These are phyloP conservation scores for Arthrobotrys sinensis DNA, from an alignment of 2,329 filamentous ascomycete genomes.

Conservation along the genomic window DNA sequence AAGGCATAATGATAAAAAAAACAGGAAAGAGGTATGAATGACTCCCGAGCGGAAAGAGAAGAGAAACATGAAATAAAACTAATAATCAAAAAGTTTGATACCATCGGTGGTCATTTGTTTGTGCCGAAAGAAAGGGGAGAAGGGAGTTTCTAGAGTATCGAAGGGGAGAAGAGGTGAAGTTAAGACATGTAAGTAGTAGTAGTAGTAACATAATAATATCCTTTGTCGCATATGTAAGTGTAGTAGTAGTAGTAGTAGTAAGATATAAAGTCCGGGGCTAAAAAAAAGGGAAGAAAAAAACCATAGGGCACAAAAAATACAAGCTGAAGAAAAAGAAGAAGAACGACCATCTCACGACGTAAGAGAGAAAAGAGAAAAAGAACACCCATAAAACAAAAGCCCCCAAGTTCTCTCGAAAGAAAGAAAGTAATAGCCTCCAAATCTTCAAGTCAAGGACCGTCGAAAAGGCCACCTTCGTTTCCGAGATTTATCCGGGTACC, in stretches of 20 bases:
- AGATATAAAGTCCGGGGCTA: constrained; percentile 1
- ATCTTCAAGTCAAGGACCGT: background rate
- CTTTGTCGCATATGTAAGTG: constrained; percentile 28
- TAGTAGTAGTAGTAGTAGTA: constrained; percentile 21
- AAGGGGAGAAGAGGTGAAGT: background rate
- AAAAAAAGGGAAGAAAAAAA: background rate
- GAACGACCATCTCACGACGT: background rate
- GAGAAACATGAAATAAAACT: background rate
- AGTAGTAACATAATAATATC: constrained; percentile 28
- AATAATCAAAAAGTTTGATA: background rate
- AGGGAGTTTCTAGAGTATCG: constrained; percentile 1
- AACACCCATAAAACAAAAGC: background rate
- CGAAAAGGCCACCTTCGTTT: constrained; percentile 18
- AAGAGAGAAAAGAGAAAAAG: background rate
- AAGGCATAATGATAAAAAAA: no score
- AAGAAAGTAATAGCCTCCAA: background rate
- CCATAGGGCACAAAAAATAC: constrained; percentile 19
- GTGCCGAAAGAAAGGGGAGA: background rate
- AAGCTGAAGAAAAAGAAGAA: background rate
- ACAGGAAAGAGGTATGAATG: constrained; percentile 17
- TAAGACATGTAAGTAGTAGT: constrained; percentile 17
- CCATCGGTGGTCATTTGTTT: background rate
- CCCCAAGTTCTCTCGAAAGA: background rate
- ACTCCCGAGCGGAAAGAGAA: background rate
- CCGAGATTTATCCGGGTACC: constrained; percentile 6